Evolutionary conservation across 371 early-diverging fungal genomes (phyloP).

Genomic region (Apophysomyces ossiformis): DNA sequence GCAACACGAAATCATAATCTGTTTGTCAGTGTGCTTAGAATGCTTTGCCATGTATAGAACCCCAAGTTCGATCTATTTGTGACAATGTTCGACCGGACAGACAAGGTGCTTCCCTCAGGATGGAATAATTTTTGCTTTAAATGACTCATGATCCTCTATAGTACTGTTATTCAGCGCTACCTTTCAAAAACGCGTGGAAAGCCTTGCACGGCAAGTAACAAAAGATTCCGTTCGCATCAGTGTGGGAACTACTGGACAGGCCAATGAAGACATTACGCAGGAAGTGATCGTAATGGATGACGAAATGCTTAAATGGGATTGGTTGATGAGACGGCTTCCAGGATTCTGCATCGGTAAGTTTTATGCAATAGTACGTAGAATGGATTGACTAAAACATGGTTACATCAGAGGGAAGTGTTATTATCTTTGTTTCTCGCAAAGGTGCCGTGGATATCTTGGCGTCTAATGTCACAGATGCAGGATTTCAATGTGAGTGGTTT

Average conservation of each 20-base stretch:
- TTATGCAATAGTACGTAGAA: not conserved
- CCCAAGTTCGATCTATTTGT: constrained; percentile 94
- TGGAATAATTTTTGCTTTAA: constrained; percentile 48
- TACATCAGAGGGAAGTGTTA: constrained; percentile 64
- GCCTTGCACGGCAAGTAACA: constrained; percentile 90
- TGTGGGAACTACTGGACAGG: constrained; percentile 69
- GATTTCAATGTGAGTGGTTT: constrained; percentile 57
- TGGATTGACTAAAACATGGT: not conserved
- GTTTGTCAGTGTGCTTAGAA: constrained; percentile 2
- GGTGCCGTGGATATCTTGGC: constrained; percentile 66
- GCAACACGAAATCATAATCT: constrained; percentile 35
- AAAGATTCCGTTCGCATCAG: constrained; percentile 91
- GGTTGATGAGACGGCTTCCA: constrained; percentile 59
- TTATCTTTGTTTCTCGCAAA: constrained; percentile 72
- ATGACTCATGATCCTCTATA: constrained; percentile 19
- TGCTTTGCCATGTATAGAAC: constrained; percentile 56
- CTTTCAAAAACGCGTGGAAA: constrained; percentile 95
- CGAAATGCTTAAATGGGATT: constrained; percentile 67
- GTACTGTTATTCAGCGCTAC: constrained; percentile 99
- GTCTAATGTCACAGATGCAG: constrained; percentile 51
- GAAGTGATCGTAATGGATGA: constrained; percentile 66
- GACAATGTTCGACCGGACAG: constrained; percentile 84
- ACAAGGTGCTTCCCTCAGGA: constrained; percentile 56
- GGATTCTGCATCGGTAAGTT: constrained; percentile 60
- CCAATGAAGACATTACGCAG: constrained; percentile 83